A percentile compares a stretch with the other conserved stretches of the same genome.
Evolutionary conservation across 2,329 filamentous ascomycete genomes (phyloP).

Genomic region (Aspergillus sp.): DNA sequence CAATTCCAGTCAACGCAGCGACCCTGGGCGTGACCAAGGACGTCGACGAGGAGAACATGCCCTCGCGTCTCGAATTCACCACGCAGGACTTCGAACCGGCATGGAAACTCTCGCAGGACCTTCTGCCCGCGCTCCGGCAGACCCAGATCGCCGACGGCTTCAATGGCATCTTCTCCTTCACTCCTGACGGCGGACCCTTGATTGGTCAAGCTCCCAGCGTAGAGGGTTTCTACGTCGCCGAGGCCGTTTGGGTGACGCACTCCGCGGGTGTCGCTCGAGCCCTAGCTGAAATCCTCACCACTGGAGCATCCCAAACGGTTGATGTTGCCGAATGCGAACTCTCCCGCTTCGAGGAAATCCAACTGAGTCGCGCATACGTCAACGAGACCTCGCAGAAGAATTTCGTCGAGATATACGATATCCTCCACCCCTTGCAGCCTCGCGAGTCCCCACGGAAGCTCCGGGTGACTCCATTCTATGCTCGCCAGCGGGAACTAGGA

Average conservation of each 20-base stretch:
- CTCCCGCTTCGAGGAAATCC: constrained; percentile 53
- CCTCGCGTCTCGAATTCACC: constrained; percentile 54
- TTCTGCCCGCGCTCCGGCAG: constrained; percentile 47
- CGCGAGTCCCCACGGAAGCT: constrained; percentile 51
- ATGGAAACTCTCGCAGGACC: constrained; percentile 48
- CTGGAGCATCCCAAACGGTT: constrained; percentile 44
- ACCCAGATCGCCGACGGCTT: constrained; percentile 52
- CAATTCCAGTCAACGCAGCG: constrained; percentile 52
- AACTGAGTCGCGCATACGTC: constrained; percentile 49
- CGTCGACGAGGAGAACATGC: constrained; percentile 54
- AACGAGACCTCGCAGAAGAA: constrained; percentile 53
- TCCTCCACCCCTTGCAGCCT: constrained; percentile 53
- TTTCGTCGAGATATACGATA: constrained; percentile 58
- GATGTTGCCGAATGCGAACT: constrained; percentile 54
- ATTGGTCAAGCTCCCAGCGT: constrained; percentile 51
- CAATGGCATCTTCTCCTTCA: constrained; percentile 60
- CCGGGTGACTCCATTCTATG: constrained; percentile 51
- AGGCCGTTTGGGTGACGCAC: constrained; percentile 60
- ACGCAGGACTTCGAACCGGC: constrained; percentile 52
- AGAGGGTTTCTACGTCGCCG: constrained; percentile 56
- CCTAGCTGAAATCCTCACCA: constrained; percentile 51
- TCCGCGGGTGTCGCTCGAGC: constrained; percentile 56
- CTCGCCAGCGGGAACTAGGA: constrained; percentile 45
- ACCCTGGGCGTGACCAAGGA: constrained; percentile 46
- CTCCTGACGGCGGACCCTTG: constrained; percentile 54